Evolutionary conservation across 2,329 filamentous ascomycete species (phyloP).

Genomic region (Zarea fungicola): DNA sequence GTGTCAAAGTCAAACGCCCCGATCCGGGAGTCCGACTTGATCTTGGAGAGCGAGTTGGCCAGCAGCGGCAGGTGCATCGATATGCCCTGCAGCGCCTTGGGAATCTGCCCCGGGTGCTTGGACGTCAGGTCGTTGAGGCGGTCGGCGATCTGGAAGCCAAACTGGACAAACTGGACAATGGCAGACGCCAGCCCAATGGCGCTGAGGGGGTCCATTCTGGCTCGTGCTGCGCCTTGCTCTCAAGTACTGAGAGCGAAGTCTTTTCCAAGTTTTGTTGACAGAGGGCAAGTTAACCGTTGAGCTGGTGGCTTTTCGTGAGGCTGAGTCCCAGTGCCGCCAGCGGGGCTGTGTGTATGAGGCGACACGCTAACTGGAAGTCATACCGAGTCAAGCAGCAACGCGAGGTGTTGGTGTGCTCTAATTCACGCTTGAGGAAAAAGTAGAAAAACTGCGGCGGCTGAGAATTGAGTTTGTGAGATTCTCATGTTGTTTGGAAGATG

Average conservation of each 20-base stretch:
- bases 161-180: conserved; percentile 11
- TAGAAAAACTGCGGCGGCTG: no score
- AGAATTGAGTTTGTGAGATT: no score
- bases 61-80: conserved; percentile 12
- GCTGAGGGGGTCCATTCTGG: conserved; percentile 8
- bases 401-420: no score
- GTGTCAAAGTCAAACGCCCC: conserved; percentile 7
- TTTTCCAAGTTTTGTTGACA: no score
- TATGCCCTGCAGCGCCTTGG: conserved; percentile 9
- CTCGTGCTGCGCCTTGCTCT: no score
- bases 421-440: no score
- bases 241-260: not conserved
- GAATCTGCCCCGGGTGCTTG: conserved; percentile 8
- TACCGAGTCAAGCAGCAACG: not conserved
- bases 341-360: not conserved
- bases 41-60: conserved; percentile 8
- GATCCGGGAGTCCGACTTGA: conserved; percentile 6
- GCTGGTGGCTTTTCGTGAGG: conserved; percentile 2
- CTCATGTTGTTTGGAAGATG: no score
- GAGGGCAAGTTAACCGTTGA: no score
- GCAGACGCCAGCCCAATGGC: conserved; percentile 10
- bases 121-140: conserved; percentile 8
- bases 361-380: not conserved
- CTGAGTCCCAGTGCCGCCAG: not conserved
- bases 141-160: conserved; percentile 11